Conservation (phyloP, 768 basidiomycete species). For the Melanogaster broomeanus region DNA sequence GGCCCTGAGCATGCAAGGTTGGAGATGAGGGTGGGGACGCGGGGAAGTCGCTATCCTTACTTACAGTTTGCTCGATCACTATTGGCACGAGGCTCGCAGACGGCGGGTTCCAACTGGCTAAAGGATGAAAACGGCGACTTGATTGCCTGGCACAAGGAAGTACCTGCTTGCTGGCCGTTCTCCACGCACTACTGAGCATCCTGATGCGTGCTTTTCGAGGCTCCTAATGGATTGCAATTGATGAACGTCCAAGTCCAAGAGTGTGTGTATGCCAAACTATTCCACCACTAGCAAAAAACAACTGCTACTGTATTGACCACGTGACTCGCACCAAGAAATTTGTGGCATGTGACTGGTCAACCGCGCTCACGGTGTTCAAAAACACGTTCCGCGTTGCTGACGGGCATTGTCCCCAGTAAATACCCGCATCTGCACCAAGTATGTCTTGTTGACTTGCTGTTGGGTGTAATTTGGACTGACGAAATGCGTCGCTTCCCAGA, state of each 20-base stretch:
- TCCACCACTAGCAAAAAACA: too few relatives aligned
- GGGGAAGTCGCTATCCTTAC: conserved; percentile 14
- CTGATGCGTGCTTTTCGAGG: neutral
- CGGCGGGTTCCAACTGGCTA: conserved; percentile 47
- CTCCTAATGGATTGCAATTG: neutral
- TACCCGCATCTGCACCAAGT: conserved; percentile 19
- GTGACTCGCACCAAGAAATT: conserved; percentile 22
- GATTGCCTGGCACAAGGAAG: conserved; percentile 11
- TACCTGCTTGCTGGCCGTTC: conserved; percentile 18
- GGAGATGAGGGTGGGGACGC: conserved; percentile 14
- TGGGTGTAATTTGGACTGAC: neutral
- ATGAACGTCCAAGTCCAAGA: neutral
- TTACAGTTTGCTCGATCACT: conserved; percentile 90
- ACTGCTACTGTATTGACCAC: conserved; percentile 23
- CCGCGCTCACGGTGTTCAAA: conserved; percentile 16
- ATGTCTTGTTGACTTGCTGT: neutral
- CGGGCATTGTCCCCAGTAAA: too few relatives aligned
- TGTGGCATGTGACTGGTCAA: conserved; percentile 2
- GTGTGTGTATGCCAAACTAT: neutral
- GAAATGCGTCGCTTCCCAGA: neutral
- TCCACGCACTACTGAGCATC: conserved; percentile 33
- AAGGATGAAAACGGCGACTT: conserved; percentile 54
- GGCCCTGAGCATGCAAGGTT: conserved; percentile 48
- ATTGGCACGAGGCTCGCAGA: conserved; percentile 80
- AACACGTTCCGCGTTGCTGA: conserved; percentile 3